Base-by-base conservation (phyloP, 495 filamentous ascomycete genomes). In the Podospora conica region DNA sequence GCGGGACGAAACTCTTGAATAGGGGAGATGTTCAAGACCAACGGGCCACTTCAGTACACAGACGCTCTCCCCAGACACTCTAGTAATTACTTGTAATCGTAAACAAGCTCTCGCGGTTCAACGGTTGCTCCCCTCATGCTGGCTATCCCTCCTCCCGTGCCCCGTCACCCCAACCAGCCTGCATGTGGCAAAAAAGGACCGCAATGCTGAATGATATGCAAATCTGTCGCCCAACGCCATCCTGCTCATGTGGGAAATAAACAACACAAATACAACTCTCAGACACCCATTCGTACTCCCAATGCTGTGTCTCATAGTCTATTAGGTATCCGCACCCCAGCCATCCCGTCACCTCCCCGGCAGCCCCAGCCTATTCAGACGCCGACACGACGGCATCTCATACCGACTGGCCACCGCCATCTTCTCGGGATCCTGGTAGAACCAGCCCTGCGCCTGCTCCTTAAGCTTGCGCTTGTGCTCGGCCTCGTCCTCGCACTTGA, bases 361-460 rank as follows among this genome's bases (percentile, higher is more conserved):
- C 61, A 76, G 33, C 54, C 56, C 68, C 28, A 48, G 40, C 40
- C 40, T 48, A 8, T 77, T 72, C 64, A 82, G 65, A 53, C 79
- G 73, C 56, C 69, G 67, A 66, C 81, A 83, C 4, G 73, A 69
- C 7, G 69, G 68, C 77, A 77, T 80, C 56, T 79, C 71, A 48
- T 72, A 80, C 3, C 70, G 63, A 1, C 75, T 71, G 1, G 81
- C 81, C 40, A 78, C 63, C 61, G 76, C 77, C 87, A 97, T 86
- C 82, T 91, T 91, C 61, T 88, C 87, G 33, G 82, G 79, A 74
- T 97, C 92, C 53, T 83, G 84, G 77, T 85, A 91, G 71, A 98
- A 93, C 90, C 91, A 97, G 12, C 95, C 94, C 71, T 90, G 87
- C 2, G 95, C 93, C 29, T 91, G 90, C 60, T 97, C 85, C 55